phyloP scores from a whole-genome alignment of 768 basidiomycete genomes.

The Pleurotus citrinopileatus region DNA sequence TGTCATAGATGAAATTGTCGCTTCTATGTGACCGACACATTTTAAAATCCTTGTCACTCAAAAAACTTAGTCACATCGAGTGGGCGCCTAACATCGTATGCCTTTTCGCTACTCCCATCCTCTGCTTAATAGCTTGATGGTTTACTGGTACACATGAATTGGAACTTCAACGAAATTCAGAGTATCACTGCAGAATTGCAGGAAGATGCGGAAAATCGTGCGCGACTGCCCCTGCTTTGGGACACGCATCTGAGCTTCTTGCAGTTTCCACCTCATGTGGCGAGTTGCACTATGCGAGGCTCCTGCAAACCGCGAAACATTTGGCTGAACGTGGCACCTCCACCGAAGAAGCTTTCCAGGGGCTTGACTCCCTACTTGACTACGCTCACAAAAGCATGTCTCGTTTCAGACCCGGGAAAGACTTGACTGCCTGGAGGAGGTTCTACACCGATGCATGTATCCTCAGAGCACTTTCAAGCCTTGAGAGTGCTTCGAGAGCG shows the following conservation, averaged over 20 bases:
- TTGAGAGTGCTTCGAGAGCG: constrained; percentile 28
- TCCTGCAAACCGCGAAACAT: background rate
- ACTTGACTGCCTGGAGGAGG: constrained; percentile 51
- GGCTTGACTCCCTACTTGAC: constrained; percentile 41
- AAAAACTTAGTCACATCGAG: too few species aligned
- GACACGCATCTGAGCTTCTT: background rate
- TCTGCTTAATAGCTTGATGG: too few species aligned
- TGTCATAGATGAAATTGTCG: too few species aligned
- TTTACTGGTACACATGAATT: too few species aligned
- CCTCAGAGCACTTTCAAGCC: constrained; percentile 45
- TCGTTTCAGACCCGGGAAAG: constrained; percentile 25
- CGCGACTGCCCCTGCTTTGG: background rate
- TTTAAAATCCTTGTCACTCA: too few species aligned
- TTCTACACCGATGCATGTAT: constrained; percentile 78
- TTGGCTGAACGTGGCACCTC: too few species aligned
- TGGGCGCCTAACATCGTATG: too few species aligned
- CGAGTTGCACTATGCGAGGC: background rate
- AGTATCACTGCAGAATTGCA: background rate
- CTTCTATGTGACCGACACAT: too few species aligned
- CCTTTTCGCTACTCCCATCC: too few species aligned
- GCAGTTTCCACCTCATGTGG: constrained; percentile 9
- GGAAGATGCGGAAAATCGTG: constrained; percentile 3
- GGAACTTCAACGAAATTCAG: constrained; percentile 2
- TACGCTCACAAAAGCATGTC: constrained; percentile 52
- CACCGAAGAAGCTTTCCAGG: constrained; percentile 9